phyloP scores from a whole-genome alignment of 441 rosid genomes.

The Brassica hybrid region DNA sequence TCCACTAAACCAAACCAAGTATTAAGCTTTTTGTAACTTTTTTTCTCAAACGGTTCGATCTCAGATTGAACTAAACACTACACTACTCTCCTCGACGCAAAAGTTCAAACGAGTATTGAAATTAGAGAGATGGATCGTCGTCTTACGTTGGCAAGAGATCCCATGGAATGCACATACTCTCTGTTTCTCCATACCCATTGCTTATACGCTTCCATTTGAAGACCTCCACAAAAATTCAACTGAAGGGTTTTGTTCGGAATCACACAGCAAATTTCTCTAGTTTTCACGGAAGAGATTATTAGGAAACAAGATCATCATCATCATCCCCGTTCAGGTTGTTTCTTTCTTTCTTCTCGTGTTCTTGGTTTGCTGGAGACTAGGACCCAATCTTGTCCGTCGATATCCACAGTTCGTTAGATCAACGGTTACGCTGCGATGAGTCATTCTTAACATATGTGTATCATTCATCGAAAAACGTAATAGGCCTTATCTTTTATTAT shows the following conservation, averaged over 20 bases:
- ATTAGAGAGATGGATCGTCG: neutral
- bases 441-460: neutral
- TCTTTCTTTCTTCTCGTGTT: too few relatives aligned
- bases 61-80: neutral
- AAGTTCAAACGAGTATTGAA: neutral
- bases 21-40: neutral
- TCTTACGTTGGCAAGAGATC: constrained; percentile 93
- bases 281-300: too few relatives aligned
- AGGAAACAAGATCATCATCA: too few relatives aligned
- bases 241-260: too few relatives aligned
- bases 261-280: too few relatives aligned
- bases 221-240: too few relatives aligned
- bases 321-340: too few relatives aligned
- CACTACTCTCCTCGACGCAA: constrained; percentile 4
- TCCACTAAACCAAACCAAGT: neutral
- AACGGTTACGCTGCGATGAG: constrained; percentile 13
- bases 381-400: constrained; percentile 22
- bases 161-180: constrained; percentile 86
- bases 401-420: neutral
- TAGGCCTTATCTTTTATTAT: constrained; percentile 8
- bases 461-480: constrained; percentile 8
- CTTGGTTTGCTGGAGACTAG: neutral
- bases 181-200: constrained; percentile 87
- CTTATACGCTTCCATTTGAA: constrained; percentile 81
- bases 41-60: neutral